A percentile compares a stretch with the other conserved stretches of the same genome.
These are phyloP conservation scores for Lasiodiplodia citricola DNA, from an alignment of 2,329 filamentous ascomycete genomes.

Conservation along the genomic window DNA sequence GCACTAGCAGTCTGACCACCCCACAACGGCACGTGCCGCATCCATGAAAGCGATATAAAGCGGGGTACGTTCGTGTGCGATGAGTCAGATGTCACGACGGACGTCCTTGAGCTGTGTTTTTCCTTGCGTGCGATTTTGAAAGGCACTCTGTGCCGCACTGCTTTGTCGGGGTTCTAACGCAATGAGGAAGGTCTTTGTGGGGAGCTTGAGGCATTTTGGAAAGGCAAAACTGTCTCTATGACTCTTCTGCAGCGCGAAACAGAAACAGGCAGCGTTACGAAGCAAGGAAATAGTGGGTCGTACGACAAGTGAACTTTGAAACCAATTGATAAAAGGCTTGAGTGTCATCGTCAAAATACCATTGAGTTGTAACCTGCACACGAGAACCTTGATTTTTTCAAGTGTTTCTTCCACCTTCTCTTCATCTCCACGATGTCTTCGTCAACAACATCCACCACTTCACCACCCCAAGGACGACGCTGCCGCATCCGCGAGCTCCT, in stretches of 20 bases:
- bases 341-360: neutral
- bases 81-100: conserved; percentile 8
- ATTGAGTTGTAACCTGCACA: neutral
- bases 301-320: too few relatives aligned
- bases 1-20: neutral
- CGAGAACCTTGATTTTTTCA: neutral
- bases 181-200: neutral
- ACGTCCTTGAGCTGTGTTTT: neutral
- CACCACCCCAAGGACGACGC: conserved; percentile 27
- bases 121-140: neutral
- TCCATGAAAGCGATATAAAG: neutral
- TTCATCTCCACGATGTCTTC: neutral
- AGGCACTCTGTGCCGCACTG: neutral
- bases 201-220: neutral
- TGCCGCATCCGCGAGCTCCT: conserved; percentile 47
- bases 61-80: neutral
- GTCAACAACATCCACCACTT: neutral
- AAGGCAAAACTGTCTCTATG: neutral
- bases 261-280: neutral
- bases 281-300: too few relatives aligned
- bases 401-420: neutral
- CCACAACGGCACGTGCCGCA: conserved; percentile 1
- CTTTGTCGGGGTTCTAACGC: neutral
- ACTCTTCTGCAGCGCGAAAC: neutral
- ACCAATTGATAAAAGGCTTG: neutral